Percentiles rank a stretch among this genome's conserved stretches.
phyloP scores from a whole-genome alignment of 192 early-diverging fungal genomes.

The Gryganskiella cystojenkinii region DNA sequence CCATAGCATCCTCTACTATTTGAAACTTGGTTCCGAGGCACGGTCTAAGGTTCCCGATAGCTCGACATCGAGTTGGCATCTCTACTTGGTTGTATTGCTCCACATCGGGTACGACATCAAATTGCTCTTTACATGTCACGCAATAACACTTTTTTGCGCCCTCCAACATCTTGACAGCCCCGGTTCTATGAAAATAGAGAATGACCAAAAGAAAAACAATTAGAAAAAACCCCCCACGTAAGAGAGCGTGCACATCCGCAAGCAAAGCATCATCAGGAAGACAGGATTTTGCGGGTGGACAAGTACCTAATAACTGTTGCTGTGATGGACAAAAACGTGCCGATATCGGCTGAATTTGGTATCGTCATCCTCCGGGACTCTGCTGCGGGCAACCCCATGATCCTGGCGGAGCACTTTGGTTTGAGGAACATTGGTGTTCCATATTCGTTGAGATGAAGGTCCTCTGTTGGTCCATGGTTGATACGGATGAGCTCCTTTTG shows the following conservation, averaged over 20 bases:
- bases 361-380: conserved; percentile 57
- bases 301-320: conserved; percentile 69
- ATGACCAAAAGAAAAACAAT: background rate
- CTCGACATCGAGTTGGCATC: conserved; percentile 64
- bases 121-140: conserved; percentile 65
- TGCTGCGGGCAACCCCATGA: conserved; percentile 36
- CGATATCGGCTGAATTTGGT: conserved; percentile 69
- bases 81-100: conserved; percentile 73
- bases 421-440: conserved; percentile 27
- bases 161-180: conserved; percentile 77
- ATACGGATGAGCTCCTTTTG: conserved; percentile 24
- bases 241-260: background rate
- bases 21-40: conserved; percentile 68
- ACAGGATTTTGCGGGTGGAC: background rate
- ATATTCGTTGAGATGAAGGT: background rate
- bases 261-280: no score
- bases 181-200: conserved; percentile 53
- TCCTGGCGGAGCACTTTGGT: conserved; percentile 33
- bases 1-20: conserved; percentile 34
- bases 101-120: conserved; percentile 66
- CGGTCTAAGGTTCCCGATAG: conserved; percentile 18
- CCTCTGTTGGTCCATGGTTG: background rate
- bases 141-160: conserved; percentile 64
- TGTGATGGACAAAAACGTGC: conserved; percentile 65
- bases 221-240: background rate